A percentile compares a stretch with the other conserved stretches of the same genome.
These are phyloP conservation scores for Penicillium coprophilum DNA, from an alignment of 495 filamentous ascomycete genomes.

Conservation along the genomic window DNA sequence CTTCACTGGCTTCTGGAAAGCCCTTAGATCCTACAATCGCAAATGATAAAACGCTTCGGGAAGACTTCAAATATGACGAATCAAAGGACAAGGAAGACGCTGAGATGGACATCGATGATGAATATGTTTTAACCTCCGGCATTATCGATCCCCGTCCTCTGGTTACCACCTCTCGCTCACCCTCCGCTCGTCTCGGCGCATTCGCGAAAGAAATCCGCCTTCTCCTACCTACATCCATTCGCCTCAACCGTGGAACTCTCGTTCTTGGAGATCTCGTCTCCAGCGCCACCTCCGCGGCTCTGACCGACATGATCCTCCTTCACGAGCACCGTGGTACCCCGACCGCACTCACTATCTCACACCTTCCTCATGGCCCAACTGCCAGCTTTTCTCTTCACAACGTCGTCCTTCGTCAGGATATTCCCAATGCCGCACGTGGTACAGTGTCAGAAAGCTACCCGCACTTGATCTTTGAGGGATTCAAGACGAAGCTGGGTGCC, in stretches of 20 bases:
- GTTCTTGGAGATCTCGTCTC: conserved; percentile 80
- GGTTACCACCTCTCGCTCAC: conserved; percentile 89
- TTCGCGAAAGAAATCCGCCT: conserved; percentile 97
- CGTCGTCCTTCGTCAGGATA: conserved; percentile 89
- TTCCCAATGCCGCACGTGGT: conserved; percentile 80
- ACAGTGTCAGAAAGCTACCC: conserved; percentile 95
- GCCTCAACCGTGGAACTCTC: conserved; percentile 87
- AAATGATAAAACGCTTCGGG: conserved; percentile 79
- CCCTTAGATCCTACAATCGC: conserved; percentile 85
- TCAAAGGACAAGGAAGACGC: conserved; percentile 49
- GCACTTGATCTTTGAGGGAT: conserved; percentile 93
- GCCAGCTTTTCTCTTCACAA: conserved; percentile 91
- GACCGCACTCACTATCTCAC: conserved; percentile 83
- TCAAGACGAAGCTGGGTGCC: conserved; percentile 76
- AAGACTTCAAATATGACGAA: conserved; percentile 94
- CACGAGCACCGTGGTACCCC: conserved; percentile 94
- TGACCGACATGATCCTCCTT: conserved; percentile 83
- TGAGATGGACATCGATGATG: conserved; percentile 82
- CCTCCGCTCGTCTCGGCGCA: conserved; percentile 75
- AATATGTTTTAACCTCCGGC: conserved; percentile 83
- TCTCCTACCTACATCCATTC: conserved; percentile 84
- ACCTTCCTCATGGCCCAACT: conserved; percentile 92
- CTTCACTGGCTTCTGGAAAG: conserved; percentile 79
- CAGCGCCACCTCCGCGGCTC: conserved; percentile 72
- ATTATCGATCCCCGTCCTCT: conserved; percentile 82